Evolutionary conservation across 2,329 filamentous ascomycete genomes (phyloP), one percentile per base, ranked within the genome.

Genomic region (Capronia americana): DNA sequence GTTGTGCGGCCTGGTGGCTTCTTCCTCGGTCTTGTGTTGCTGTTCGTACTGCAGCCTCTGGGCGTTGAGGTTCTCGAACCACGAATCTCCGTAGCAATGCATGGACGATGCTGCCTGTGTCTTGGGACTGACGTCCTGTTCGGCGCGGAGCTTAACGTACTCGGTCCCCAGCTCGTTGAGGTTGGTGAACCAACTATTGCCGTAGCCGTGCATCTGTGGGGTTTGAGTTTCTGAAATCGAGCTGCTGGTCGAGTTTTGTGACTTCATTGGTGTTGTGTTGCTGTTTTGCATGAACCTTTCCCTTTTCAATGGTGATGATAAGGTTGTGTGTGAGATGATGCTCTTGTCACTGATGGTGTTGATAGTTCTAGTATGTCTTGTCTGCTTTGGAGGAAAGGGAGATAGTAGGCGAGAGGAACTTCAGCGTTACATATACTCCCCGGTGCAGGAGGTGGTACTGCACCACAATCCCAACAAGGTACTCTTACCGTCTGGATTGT

Each of bases 161-260:
- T 69, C 41, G 28, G 54, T 28, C 10, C 54, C 58, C 32, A 66
- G 30, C 11, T 50, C 53, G 60, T 65, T 57, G 24, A 70, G 55
- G 60, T 64, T 70, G 24, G 64, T 54, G 50, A 70, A 70, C 59
- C 63, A 70, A 34, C 34, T 62, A 28, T 65, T 57, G 28, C 68
- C 68, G 63, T 67, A 66, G 24, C 53, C 57, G 63, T 64, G 67
- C 67, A 67, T 65, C 17, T 38, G 60, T 17, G 48, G 44, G 28
- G 32, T 5, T 23, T 20, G 50, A 23, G 24, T 38, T 14, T 20
- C 26, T 34, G 32, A n/a, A 11, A 28, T 55, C n/a, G 44, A 59
- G 59, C 59, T 68, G 38, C n/a, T 57, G n/a, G 20, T 44, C 6
- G 46, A 26, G 24, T 4, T 55, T 30, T 55, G 53, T 7, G 53